Evolutionary conservation across 2,329 filamentous ascomycete genomes (phyloP).

Genomic region (Alternaria novae-zelandiae): DNA sequence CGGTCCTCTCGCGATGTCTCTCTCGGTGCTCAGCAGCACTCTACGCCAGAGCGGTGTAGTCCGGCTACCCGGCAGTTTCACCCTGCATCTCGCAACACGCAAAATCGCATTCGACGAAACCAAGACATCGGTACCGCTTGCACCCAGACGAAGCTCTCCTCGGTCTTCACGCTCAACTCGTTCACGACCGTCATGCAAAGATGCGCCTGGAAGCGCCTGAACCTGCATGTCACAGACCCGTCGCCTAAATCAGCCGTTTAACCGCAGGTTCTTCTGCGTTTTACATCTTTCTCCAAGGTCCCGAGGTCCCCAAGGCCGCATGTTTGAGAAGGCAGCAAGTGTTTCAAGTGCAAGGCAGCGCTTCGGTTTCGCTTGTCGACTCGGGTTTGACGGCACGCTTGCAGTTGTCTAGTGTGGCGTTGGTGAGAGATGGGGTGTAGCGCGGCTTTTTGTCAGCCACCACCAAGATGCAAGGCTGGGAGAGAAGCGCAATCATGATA

Average conservation of each 20-base stretch:
- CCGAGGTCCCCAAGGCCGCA: constrained; percentile 5
- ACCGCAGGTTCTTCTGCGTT: constrained; percentile 16
- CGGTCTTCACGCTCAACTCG: background rate
- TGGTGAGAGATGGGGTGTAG: background rate
- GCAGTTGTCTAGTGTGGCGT: background rate
- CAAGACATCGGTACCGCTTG: background rate
- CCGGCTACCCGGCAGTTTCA: background rate
- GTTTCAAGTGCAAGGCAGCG: constrained; percentile 5
- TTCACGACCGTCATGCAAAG: background rate
- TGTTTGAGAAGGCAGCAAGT: constrained; percentile 2
- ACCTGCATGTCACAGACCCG: background rate
- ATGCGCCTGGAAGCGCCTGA: background rate
- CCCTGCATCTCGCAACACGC: background rate
- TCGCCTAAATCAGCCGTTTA: constrained; percentile 5
- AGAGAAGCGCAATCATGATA: too few relatives aligned
- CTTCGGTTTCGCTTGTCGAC: background rate
- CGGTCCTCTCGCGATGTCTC: background rate
- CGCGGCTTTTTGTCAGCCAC: background rate
- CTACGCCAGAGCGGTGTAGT: background rate
- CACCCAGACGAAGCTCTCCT: background rate
- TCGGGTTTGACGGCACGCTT: background rate
- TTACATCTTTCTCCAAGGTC: constrained; percentile 2
- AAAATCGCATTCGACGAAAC: background rate
- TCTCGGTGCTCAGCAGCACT: background rate
- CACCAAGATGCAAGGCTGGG: background rate